These are phyloP conservation scores for Pichia membranifaciens DNA, from an alignment of 805 yeast genomes.

Conservation along the genomic window DNA sequence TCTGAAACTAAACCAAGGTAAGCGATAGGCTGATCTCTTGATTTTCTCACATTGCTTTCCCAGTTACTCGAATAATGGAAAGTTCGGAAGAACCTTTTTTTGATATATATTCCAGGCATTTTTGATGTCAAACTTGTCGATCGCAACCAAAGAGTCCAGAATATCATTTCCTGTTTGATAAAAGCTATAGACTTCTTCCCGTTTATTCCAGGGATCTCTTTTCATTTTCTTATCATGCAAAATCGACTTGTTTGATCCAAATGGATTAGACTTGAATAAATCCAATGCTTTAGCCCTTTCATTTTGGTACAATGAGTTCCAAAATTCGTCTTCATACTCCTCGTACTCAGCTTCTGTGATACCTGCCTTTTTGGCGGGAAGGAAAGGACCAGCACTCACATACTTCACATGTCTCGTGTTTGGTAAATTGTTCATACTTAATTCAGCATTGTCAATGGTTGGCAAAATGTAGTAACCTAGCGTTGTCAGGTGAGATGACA, in stretches of 20 bases:
- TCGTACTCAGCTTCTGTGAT: slow-evolving; percentile 13
- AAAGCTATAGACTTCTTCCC: neutral
- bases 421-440: neutral
- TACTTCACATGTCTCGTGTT: slow-evolving; percentile 37
- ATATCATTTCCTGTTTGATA: slow-evolving; percentile 14
- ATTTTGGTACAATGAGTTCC: slow-evolving; percentile 37
- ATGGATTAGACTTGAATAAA: slow-evolving; percentile 51
- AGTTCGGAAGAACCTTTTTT: slow-evolving; percentile 13
- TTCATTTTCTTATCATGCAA: slow-evolving; percentile 38
- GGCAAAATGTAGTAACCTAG: slow-evolving; percentile 30
- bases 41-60: too few relatives aligned
- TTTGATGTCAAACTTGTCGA: slow-evolving; percentile 27
- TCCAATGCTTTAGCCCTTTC: slow-evolving; percentile 51
- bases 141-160: slow-evolving; percentile 19
- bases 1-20: too few relatives aligned
- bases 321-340: slow-evolving; percentile 34
- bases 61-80: slow-evolving; percentile 17
- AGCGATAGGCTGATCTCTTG: too few relatives aligned
- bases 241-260: slow-evolving; percentile 45
- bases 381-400: slow-evolving; percentile 57
- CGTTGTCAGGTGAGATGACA: slow-evolving; percentile 48
- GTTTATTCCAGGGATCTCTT: slow-evolving; percentile 48
- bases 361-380: slow-evolving; percentile 14
- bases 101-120: slow-evolving; percentile 21
- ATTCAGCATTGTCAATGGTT: neutral